Evolutionary conservation across 139 green algal species (phyloP).

Genomic region (Volvox reticuliferus): DNA sequence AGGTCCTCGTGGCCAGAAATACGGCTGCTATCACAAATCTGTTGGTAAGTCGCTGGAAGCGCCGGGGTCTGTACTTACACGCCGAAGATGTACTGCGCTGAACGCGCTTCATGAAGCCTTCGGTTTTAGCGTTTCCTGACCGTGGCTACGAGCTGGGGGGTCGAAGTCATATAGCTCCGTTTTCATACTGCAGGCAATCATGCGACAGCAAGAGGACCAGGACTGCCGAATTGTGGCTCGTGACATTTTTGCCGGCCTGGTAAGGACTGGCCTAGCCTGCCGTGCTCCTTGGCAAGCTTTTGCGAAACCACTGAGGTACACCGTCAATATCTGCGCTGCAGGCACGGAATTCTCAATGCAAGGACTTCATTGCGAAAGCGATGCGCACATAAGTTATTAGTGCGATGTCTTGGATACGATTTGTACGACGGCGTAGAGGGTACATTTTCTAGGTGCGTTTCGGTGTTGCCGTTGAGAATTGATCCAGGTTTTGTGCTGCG

Average conservation of each 20-base stretch:
- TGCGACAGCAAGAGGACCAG: conserved; percentile 41
- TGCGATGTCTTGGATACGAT: neutral
- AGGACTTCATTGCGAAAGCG: neutral
- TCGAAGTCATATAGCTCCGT: neutral
- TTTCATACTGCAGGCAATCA: neutral
- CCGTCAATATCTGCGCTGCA: neutral
- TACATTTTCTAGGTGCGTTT: too few relatives aligned
- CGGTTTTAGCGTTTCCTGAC: neutral
- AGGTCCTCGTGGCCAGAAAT: conserved; percentile 25
- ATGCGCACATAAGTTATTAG: neutral
- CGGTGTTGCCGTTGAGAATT: too few relatives aligned
- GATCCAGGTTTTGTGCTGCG: too few relatives aligned
- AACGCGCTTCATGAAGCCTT: too few relatives aligned
- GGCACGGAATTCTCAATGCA: conserved; percentile 4
- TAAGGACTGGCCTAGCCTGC: neutral
- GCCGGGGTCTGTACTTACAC: too few relatives aligned
- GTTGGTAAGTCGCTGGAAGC: conserved; percentile 14
- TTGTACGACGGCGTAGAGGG: neutral
- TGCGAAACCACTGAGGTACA: neutral
- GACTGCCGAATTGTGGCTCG: conserved; percentile 33
- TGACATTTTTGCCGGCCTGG: conserved; percentile 37
- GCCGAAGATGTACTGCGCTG: too few relatives aligned
- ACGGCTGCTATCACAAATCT: conserved; percentile 10
- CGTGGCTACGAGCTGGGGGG: neutral
- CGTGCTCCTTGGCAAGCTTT: too few relatives aligned